These are phyloP conservation scores for Rhododendron kiyosumense DNA, from an alignment of 148 eudicot species.

Conservation along the genomic window DNA sequence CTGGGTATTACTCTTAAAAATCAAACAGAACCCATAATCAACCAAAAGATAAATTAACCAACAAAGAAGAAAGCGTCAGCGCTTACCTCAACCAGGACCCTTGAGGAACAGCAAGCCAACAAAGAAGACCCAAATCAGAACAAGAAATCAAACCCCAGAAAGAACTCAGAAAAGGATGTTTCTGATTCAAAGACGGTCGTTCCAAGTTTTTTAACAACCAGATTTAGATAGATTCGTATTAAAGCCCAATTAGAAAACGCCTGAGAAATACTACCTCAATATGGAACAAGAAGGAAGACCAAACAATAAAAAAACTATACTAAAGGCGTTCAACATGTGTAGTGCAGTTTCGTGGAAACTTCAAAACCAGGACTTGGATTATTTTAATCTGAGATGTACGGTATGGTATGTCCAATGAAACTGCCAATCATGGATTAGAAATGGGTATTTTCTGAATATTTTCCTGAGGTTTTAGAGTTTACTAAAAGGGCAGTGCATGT, in stretches of 20 bases:
- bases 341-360: slow-evolving; percentile 4
- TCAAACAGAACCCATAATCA: background rate
- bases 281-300: background rate
- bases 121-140: slow-evolving; percentile 3
- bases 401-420: background rate
- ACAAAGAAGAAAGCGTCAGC: background rate
- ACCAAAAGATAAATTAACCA: background rate
- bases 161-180: background rate
- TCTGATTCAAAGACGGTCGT: background rate
- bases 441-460: background rate
- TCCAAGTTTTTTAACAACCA: background rate
- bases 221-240: too few species aligned
- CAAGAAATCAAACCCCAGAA: background rate
- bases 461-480: background rate
- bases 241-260: background rate
- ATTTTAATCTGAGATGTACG: background rate
- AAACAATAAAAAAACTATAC: background rate
- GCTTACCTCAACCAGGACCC: background rate
- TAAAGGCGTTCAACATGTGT: background rate
- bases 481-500: background rate
- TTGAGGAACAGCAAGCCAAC: background rate
- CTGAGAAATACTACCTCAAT: too few species aligned
- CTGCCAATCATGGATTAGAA: background rate
- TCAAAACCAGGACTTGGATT: background rate
- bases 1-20: background rate